Evolutionary conservation across 2,329 filamentous ascomycete genomes (phyloP), one percentile per base, ranked within the genome.

Genomic region (Colletotrichum musae): DNA sequence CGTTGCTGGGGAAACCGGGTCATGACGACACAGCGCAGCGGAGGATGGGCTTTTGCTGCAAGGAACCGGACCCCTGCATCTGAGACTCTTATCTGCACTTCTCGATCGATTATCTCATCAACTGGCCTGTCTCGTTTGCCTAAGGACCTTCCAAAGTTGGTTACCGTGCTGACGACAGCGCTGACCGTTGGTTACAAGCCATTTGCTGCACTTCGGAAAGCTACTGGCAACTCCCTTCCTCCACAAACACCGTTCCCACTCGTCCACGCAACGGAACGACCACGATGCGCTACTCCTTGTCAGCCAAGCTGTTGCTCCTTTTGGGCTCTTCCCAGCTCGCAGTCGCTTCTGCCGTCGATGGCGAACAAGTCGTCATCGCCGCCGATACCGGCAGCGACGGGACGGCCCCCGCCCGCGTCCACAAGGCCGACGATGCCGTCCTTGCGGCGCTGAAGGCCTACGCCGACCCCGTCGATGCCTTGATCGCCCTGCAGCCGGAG

Each of bases 401-500:
- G 2, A 53, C 39, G 13, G 28, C 39, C 0, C 26, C 43, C 5
- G 21, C 26, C 6, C 47, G 43, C 12, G 7, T 26, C 10, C 50
- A 60, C 18, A 47, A 67, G 6, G 72, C 73, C 21, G 73, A 77
- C 56, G 69, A 73, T 6, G 73, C 71, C 26, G 74, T 77, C 28
- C 60, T 73, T 56, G 66, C 67, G 6, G 76, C 75, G 2, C 69
- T 78, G 41, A 67, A 76, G 51, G 70, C 63, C 16, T 62, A 77
- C 58, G 28, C 71, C 6, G 76, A 78, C 43, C 76, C 76, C n/a
- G 76, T 78, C 58, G 76, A 78, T 58, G 76, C 76, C 7, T 56
- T 74, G 28, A 16, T 77, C 24, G 71, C 71, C 21, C 69, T 78
- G 13, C 72, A 76, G 18, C 76, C 76, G 4, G 75, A 77, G 45